Evolutionary conservation across 805 yeast genomes (phyloP).

Genomic region (Hanseniaspora valbyensis): DNA sequence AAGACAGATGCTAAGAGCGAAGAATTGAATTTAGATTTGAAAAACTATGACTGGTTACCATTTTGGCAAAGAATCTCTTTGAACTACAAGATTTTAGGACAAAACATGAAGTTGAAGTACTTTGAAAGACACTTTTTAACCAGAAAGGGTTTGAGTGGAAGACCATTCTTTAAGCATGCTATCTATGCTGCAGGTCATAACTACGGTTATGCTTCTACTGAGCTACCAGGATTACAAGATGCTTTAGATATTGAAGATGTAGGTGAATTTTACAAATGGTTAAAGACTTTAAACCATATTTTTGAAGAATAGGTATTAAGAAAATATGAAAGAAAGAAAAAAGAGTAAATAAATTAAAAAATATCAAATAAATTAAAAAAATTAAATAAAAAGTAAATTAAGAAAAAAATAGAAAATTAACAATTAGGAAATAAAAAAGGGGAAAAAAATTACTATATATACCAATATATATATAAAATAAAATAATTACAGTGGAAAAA

Average conservation of each 20-base stretch:
- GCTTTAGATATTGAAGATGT: slow-evolving; percentile 40
- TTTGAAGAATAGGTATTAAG: neutral
- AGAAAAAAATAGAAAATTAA: neutral
- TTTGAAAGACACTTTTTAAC: slow-evolving; percentile 38
- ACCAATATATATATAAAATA: too few species aligned
- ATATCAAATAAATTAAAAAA: neutral
- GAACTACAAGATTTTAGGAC: slow-evolving; percentile 21
- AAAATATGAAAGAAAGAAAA: neutral
- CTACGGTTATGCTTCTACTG: slow-evolving; percentile 47
- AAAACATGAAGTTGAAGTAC: slow-evolving; percentile 32
- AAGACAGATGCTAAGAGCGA: slow-evolving; percentile 24
- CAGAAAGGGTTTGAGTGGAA: slow-evolving; percentile 36
- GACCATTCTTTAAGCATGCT: slow-evolving; percentile 46
- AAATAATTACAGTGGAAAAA: too few species aligned
- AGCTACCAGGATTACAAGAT: slow-evolving; percentile 43
- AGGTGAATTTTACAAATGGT: slow-evolving; percentile 29
- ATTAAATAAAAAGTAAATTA: neutral
- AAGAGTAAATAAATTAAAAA: neutral
- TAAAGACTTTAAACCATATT: slow-evolving; percentile 19
- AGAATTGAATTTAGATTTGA: slow-evolving; percentile 24
- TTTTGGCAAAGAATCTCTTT: slow-evolving; percentile 27
- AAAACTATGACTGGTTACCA: slow-evolving; percentile 25
- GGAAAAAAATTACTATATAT: too few species aligned
- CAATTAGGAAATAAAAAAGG: neutral
- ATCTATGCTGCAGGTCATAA: slow-evolving; percentile 45